phyloP scores from a whole-genome alignment of 2,329 filamentous ascomycete genomes.

The Shiraia sp. region DNA sequence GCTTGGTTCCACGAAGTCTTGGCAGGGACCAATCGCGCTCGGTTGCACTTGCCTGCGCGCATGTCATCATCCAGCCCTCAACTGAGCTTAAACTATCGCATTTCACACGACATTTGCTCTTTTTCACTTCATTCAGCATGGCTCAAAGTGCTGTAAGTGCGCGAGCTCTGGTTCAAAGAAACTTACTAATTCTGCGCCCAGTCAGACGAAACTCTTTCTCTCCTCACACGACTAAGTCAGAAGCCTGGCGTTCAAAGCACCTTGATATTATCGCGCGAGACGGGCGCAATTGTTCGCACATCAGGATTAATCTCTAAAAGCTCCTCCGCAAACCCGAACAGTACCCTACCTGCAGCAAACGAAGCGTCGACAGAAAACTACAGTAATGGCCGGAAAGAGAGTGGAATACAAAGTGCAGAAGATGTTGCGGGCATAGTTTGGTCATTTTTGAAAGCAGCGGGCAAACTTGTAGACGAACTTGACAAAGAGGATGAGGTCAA shows the following conservation, averaged over 20 bases:
- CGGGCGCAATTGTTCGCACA: slow-evolving; percentile 74
- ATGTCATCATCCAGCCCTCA: neutral
- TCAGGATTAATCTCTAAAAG: slow-evolving; percentile 69
- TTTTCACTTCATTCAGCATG: slow-evolving; percentile 24
- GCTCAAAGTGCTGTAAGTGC: slow-evolving; percentile 33
- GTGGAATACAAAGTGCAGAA: slow-evolving; percentile 64
- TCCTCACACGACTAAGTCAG: slow-evolving; percentile 70
- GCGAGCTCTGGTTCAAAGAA: neutral
- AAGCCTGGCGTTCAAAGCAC: slow-evolving; percentile 81
- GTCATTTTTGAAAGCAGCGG: slow-evolving; percentile 72
- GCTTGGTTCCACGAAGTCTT: slow-evolving; percentile 10
- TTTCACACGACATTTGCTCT: too few relatives aligned
- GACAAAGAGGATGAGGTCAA: slow-evolving; percentile 79
- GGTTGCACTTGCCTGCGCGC: slow-evolving; percentile 2
- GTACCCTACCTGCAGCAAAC: slow-evolving; percentile 40
- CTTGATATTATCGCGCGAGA: slow-evolving; percentile 72
- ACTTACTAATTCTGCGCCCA: slow-evolving; percentile 14
- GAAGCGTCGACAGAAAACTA: slow-evolving; percentile 38
- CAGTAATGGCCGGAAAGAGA: slow-evolving; percentile 42
- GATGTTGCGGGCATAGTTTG: slow-evolving; percentile 77
- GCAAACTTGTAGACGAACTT: slow-evolving; percentile 70
- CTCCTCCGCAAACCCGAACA: slow-evolving; percentile 52
- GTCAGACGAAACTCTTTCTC: slow-evolving; percentile 64
- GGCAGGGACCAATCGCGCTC: slow-evolving; percentile 21
- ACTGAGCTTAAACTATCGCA: neutral